Evolutionary conservation across 169 alveolate genomes (phyloP).

Genomic region (Eimeria acervulina): DNA sequence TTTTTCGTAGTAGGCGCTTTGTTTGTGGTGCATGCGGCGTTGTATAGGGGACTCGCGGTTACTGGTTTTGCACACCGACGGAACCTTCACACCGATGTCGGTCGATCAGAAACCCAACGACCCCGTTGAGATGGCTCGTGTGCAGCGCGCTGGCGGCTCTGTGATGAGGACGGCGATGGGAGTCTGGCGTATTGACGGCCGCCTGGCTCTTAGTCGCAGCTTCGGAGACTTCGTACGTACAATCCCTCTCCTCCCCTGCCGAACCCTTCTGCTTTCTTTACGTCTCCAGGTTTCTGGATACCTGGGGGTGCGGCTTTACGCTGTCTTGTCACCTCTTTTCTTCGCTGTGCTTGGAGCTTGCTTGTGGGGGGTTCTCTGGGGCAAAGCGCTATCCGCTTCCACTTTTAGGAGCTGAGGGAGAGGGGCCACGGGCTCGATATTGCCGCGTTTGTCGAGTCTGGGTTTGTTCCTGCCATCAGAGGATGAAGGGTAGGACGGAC

Average conservation of each 20-base stretch:
- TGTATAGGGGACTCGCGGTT: conserved; percentile 72
- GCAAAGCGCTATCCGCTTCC: not conserved
- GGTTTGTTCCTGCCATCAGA: not conserved
- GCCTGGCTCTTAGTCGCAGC: conserved; percentile 63
- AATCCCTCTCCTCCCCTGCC: not conserved
- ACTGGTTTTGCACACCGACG: conserved; percentile 42
- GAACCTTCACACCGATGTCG: conserved; percentile 71
- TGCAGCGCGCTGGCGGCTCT: conserved; percentile 70
- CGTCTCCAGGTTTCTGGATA: not conserved
- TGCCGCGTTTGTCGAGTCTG: not conserved
- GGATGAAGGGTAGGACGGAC: conserved; percentile 20
- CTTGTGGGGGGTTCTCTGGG: not conserved
- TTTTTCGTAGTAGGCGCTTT: not conserved
- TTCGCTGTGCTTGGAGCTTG: not conserved
- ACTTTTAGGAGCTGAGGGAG: not conserved
- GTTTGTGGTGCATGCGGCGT: not conserved
- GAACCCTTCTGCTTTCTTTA: not conserved
- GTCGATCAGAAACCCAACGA: conserved; percentile 64
- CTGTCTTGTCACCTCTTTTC: not conserved
- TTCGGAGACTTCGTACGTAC: conserved; percentile 73
- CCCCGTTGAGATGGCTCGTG: conserved; percentile 28
- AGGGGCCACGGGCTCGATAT: not conserved
- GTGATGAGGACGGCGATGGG: conserved; percentile 19
- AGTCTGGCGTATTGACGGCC: conserved; percentile 71
- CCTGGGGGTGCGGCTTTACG: not conserved